These are phyloP conservation scores for Cyamopsis tetragonoloba DNA, from an alignment of 306 rosid species.

Conservation along the genomic window DNA sequence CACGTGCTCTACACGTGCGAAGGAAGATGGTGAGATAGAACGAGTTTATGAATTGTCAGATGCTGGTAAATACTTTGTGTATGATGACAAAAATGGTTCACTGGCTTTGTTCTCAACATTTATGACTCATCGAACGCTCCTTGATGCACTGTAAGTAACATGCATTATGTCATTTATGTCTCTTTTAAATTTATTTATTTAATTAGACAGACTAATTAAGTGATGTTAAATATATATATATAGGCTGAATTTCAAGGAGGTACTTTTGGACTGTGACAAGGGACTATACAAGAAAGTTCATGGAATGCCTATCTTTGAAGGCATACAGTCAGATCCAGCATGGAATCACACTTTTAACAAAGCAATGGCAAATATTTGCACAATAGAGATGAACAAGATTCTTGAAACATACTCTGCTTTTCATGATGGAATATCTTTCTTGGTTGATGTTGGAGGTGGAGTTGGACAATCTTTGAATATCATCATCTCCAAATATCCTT, in stretches of 20 bases:
- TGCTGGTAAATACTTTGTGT: conserved; percentile 12
- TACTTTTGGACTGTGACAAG: conserved; percentile 1
- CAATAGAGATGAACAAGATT: conserved; percentile 2
- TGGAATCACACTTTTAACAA: conserved; percentile 10
- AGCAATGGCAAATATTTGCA: conserved; percentile 14
- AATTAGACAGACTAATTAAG: too few relatives aligned
- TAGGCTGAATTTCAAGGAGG: conserved; percentile 28
- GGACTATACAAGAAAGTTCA: conserved; percentile 26
- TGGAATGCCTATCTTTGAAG: conserved; percentile 25
- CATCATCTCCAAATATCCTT: conserved; percentile 29
- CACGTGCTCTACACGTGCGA: not conserved
- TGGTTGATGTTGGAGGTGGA: conserved; percentile 36
- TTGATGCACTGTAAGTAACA: conserved; percentile 12
- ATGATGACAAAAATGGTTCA: not conserved
- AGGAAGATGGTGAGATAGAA: not conserved
- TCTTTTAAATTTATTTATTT: too few relatives aligned
- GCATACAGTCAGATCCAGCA: conserved; percentile 19
- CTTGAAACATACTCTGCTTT: conserved; percentile 29
- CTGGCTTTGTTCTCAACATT: not conserved
- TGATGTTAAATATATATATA: too few relatives aligned
- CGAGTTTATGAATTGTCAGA: conserved; percentile 18
- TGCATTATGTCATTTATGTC: not conserved
- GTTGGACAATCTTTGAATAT: conserved; percentile 12
- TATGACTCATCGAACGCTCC: not conserved
- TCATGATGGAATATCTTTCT: conserved; percentile 27